Evolutionary conservation across 192 early-diverging fungal genomes (phyloP).

Genomic region (Funneliformis mosseae): DNA sequence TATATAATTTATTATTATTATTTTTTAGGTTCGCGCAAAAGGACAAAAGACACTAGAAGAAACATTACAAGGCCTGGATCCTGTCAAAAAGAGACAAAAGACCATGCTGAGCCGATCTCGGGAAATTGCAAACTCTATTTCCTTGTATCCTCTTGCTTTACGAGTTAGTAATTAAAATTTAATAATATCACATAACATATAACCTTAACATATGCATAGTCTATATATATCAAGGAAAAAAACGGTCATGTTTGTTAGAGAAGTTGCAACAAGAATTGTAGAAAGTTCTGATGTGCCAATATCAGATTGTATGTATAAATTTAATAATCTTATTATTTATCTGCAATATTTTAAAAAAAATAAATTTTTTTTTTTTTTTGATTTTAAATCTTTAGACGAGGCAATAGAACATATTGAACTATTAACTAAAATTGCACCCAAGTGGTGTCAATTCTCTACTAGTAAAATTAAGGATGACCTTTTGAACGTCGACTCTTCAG

Average conservation of each 20-base stretch:
- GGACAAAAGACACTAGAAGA: slow-evolving; percentile 11
- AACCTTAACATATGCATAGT: neutral
- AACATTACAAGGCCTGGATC: neutral
- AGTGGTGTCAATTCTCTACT: neutral
- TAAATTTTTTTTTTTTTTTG: neutral
- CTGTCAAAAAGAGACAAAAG: neutral
- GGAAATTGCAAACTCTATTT: neutral
- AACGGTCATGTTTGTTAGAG: neutral
- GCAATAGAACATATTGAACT: neutral
- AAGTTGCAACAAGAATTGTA: neutral
- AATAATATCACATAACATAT: neutral
- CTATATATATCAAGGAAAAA: neutral
- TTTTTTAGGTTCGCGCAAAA: slow-evolving; percentile 3
- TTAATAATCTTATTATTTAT: neutral
- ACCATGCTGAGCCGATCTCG: neutral
- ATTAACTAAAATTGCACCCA: neutral
- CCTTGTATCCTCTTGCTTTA: slow-evolving; percentile 4
- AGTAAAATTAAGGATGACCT: neutral
- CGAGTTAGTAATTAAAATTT: neutral
- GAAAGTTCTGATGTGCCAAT: neutral
- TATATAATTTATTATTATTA: neutral
- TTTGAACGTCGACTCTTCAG: neutral
- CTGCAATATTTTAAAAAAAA: no score
- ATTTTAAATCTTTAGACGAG: neutral
- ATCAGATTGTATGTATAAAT: neutral